Conservation (phyloP, 176 grass and related monocot genomes). For the Rhipidocladum racemiflorum region DNA sequence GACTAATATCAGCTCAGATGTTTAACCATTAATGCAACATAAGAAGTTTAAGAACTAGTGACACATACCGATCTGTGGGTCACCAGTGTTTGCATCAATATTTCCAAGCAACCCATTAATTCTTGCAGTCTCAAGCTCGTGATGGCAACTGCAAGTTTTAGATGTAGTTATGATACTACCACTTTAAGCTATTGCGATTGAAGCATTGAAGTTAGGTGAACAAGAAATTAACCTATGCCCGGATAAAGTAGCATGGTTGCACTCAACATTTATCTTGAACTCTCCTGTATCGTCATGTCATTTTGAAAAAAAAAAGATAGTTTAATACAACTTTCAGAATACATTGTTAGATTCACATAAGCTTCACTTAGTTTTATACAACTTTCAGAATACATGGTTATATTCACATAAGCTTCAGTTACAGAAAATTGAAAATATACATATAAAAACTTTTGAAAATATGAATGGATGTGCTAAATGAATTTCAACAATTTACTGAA, state of each 20-base stretch:
- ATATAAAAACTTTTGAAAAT: not conserved
- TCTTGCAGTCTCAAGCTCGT: constrained; percentile 94
- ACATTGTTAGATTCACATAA: too few species aligned
- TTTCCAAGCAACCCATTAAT: constrained; percentile 88
- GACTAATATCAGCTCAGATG: not conserved
- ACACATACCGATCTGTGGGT: constrained; percentile 79
- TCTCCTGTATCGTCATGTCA: constrained; percentile 50
- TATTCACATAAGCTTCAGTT: too few species aligned
- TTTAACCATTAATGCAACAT: not conserved
- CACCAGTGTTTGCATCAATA: constrained; percentile 92
- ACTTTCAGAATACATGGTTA: too few species aligned
- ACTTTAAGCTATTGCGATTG: not conserved
- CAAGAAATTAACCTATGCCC: constrained; percentile 65
- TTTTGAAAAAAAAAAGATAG: not conserved
- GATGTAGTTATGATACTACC: not conserved
- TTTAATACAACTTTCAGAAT: too few species aligned
- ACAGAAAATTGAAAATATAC: not conserved
- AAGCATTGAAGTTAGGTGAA: not conserved
- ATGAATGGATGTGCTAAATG: not conserved
- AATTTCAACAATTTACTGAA: not conserved
- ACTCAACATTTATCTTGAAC: constrained; percentile 97
- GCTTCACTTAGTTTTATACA: too few species aligned
- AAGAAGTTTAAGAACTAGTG: not conserved
- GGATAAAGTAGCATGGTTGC: constrained; percentile 95
- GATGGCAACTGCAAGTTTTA: constrained; percentile 71